Conservation (phyloP, 2,329 filamentous ascomycete genomes). For the Purpureocillium takamizusanense region DNA sequence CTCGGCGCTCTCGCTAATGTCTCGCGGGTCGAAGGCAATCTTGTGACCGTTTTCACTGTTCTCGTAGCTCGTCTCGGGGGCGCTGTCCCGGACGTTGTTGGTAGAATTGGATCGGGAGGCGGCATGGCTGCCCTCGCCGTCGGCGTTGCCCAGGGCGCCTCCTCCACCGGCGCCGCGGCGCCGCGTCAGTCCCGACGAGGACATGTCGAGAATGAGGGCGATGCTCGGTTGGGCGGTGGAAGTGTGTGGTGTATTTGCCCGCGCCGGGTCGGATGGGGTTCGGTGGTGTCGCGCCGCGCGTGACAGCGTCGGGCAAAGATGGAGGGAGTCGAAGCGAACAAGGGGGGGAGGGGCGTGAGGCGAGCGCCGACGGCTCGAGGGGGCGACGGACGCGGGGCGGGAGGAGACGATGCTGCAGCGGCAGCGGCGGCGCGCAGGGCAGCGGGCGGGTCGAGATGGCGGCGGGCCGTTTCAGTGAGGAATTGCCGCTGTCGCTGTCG, state of each 20-base stretch:
- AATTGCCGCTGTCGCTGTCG: neutral
- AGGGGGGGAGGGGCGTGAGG: too few relatives aligned
- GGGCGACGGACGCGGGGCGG: too few relatives aligned
- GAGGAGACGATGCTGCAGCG: too few relatives aligned
- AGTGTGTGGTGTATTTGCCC: neutral
- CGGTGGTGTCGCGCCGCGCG: too few relatives aligned
- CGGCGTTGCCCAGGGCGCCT: constrained; percentile 48
- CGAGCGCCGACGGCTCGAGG: too few relatives aligned
- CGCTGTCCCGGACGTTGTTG: constrained; percentile 42
- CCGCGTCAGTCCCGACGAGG: constrained; percentile 48
- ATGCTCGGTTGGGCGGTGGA: too few relatives aligned
- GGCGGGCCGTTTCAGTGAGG: too few relatives aligned
- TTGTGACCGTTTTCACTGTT: constrained; percentile 93
- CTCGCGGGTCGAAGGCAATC: constrained; percentile 93
- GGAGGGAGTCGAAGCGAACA: too few relatives aligned
- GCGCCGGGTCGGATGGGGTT: constrained; percentile 1
- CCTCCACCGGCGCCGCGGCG: constrained; percentile 60
- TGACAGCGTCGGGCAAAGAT: too few relatives aligned
- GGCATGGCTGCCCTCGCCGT: constrained; percentile 46
- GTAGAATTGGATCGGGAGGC: constrained; percentile 50
- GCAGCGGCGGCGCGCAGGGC: too few relatives aligned
- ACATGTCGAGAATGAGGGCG: constrained; percentile 15
- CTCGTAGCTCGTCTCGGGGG: constrained; percentile 77
- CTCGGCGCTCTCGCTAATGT: constrained; percentile 95
- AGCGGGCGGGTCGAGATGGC: too few relatives aligned